Base-by-base conservation (phyloP, 1,139 yeast genomes). In the Pneumocystis sp. region DNA sequence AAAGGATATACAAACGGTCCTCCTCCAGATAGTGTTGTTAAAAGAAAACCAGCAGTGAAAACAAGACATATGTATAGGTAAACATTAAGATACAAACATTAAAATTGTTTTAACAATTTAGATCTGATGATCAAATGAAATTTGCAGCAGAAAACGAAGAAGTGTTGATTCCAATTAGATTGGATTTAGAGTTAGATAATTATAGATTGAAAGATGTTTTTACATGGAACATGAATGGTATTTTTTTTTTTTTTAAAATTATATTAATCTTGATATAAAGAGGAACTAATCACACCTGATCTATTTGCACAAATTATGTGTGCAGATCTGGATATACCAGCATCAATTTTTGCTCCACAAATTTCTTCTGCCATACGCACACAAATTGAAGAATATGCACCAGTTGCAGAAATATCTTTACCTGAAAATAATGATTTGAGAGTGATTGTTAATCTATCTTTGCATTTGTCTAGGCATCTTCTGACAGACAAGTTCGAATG, bases 401-500 rank as follows among this genome's bases (percentile, higher is more conserved):
- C 84, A 25, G 78, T 82, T 25, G 84, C 89, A 25, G 83, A 85
- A 60, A 80, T 87, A 35, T 84, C 85, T 35, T 76, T 85, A 4
- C 87, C 88, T 12, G 76, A 74, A n/a, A 86, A 84, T 50, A 83
- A 83, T 68, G 86, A 83, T 64, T 75, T 85, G 45, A 95, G 87
- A 71, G 96, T 89, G 4, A 81, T 93, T 6, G 82, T 93, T 60
- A 89, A 89, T 69, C 76, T 93, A 64, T 85, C 95, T 17, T 90
- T 95, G 60, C 89, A 87, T 73, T 79, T 93, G 68, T 90, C 90
- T 71, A 88, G 88, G 72, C 86, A 85, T 71, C 80, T 91, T 63
- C 89, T 86, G 72, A 96, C 91, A 71, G 99, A 93, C 76, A 87
- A 88, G 73, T 86, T 93, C 70, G 98, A 93, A 75, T 93, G 98